These are phyloP conservation scores for Blastocystis sp. DNA, from an alignment of 352 stramenopile species.

Conservation along the genomic window DNA sequence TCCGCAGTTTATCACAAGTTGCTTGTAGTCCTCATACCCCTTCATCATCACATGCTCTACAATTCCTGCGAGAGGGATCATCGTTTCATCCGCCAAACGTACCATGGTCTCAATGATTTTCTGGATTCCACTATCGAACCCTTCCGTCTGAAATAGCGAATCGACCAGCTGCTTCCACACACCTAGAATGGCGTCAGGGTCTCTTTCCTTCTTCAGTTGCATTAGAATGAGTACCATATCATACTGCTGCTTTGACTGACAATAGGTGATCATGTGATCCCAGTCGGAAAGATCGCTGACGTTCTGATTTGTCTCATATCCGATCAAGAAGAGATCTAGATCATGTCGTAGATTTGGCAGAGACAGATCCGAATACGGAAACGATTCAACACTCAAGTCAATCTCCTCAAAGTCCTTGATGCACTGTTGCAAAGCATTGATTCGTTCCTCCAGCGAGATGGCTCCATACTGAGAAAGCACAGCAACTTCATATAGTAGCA, in stretches of 20 bases:
- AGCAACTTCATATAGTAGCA: slow-evolving; percentile 8
- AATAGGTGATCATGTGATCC: neutral
- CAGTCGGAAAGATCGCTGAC: neutral
- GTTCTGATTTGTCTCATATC: neutral
- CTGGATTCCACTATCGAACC: neutral
- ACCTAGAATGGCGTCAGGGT: neutral
- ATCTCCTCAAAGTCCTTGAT: neutral
- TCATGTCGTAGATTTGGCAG: neutral
- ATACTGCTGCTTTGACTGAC: neutral
- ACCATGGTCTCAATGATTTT: neutral
- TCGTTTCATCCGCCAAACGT: neutral
- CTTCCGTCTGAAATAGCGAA: neutral
- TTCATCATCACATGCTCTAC: neutral
- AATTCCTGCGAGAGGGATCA: neutral
- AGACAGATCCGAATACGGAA: neutral
- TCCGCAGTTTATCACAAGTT: neutral
- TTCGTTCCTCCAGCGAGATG: neutral
- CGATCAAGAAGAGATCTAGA: neutral
- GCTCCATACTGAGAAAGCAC: neutral
- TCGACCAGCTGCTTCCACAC: neutral
- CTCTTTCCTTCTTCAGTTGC: neutral
- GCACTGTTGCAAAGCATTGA: neutral
- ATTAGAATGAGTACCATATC: neutral
- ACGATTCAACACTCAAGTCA: neutral
- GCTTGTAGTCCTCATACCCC: neutral